phyloP scores from a whole-genome alignment of 495 filamentous ascomycete species.

The Pseudotulostoma volvatum region DNA sequence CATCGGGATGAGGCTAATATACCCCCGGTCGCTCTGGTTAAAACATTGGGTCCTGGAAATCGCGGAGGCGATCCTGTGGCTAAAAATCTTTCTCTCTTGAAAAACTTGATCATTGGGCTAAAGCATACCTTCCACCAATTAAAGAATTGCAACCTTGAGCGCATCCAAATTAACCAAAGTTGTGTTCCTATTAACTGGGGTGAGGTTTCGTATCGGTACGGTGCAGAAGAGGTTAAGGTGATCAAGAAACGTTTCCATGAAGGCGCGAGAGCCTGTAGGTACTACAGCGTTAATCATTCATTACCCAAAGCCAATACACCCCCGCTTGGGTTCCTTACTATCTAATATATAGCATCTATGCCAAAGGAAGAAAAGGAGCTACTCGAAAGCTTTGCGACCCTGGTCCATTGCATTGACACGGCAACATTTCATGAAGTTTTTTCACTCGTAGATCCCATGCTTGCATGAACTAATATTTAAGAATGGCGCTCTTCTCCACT shows the following conservation, averaged over 20 bases:
- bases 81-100: slow-evolving; percentile 97
- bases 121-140: slow-evolving; percentile 96
- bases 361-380: slow-evolving; percentile 95
- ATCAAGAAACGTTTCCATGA: slow-evolving; percentile 96
- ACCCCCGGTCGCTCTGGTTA: slow-evolving; percentile 89
- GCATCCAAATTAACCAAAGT: slow-evolving; percentile 46
- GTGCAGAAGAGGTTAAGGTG: slow-evolving; percentile 89
- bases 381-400: slow-evolving; percentile 91
- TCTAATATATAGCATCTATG: slow-evolving; percentile 83
- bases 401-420: slow-evolving; percentile 96
- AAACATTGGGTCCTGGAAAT: slow-evolving; percentile 82
- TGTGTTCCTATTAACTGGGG: slow-evolving; percentile 82
- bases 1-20: slow-evolving; percentile 98
- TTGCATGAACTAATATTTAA: slow-evolving; percentile 97
- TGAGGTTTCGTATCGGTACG: slow-evolving; percentile 92
- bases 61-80: slow-evolving; percentile 81
- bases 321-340: slow-evolving; percentile 75
- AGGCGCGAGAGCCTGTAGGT: slow-evolving; percentile 86
- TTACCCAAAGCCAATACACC: slow-evolving; percentile 57
- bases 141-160: slow-evolving; percentile 68
- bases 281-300: slow-evolving; percentile 79
- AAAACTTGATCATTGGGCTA: slow-evolving; percentile 91
- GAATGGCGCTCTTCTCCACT: slow-evolving; percentile 80
- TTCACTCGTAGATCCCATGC: slow-evolving; percentile 89
- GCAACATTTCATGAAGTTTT: slow-evolving; percentile 98